Evolutionary conservation across 257 asterid species (phyloP).

Genomic region (Capsicum chinense): DNA sequence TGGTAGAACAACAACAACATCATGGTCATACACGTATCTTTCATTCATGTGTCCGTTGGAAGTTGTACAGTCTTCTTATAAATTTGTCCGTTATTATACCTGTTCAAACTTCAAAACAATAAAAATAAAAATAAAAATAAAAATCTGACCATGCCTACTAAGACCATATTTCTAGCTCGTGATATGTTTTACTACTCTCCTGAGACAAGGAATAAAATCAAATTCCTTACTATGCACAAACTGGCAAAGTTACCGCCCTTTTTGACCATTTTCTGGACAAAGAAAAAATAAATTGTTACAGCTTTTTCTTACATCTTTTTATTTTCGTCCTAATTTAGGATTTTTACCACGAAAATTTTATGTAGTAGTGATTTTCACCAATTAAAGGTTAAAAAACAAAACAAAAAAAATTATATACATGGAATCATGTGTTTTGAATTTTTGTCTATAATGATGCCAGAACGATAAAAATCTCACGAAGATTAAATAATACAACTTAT

Average conservation of each 20-base stretch:
- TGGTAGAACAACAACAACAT: neutral
- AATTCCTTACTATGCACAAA: neutral
- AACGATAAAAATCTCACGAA: neutral
- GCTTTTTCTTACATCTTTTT: too few species aligned
- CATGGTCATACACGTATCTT: conserved; percentile 27
- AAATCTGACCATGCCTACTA: neutral
- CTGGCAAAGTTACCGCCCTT: neutral
- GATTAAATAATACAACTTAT: neutral
- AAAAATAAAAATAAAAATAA: neutral
- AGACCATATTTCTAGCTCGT: conserved; percentile 21
- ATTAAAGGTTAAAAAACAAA: too few species aligned
- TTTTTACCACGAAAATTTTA: too few species aligned
- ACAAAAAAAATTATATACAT: too few species aligned
- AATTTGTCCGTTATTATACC: conserved; percentile 30
- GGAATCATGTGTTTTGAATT: too few species aligned
- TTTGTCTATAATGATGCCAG: neutral
- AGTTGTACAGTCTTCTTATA: neutral
- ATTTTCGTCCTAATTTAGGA: too few species aligned
- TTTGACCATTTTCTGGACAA: neutral
- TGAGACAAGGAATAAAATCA: neutral
- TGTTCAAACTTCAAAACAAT: neutral
- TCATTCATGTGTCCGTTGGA: conserved; percentile 34
- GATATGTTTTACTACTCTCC: neutral
- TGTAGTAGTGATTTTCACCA: too few species aligned
- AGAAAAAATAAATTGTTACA: neutral